These are phyloP conservation scores for Globisporangium orthogonon DNA, from an alignment of 352 stramenopile species.

Conservation along the genomic window DNA sequence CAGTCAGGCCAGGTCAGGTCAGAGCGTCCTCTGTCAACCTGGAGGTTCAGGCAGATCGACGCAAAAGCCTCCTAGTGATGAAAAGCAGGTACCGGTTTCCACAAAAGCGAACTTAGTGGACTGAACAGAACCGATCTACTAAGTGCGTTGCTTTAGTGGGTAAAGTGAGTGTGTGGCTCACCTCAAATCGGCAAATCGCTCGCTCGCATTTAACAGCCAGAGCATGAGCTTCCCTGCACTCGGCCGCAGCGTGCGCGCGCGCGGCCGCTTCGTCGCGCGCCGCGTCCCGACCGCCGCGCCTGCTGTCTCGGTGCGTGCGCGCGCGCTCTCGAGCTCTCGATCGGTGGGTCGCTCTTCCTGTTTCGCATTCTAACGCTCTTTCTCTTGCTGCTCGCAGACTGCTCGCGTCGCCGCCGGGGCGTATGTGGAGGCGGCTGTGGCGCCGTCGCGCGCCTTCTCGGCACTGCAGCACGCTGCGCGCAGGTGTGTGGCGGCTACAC, in stretches of 20 bases:
- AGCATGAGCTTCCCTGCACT: constrained; percentile 55
- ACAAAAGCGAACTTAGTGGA: background rate
- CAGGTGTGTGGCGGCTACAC: constrained; percentile 4
- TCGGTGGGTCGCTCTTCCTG: background rate
- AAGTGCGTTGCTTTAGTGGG: too few species aligned
- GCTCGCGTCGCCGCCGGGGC: background rate
- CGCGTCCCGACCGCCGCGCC: constrained; percentile 6
- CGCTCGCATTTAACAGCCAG: constrained; percentile 3
- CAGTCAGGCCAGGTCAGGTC: too few species aligned
- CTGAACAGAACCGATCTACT: too few species aligned
- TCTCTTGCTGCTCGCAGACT: background rate
- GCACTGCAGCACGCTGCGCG: constrained; percentile 15
- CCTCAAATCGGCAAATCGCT: background rate
- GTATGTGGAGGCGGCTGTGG: constrained; percentile 11
- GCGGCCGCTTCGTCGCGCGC: constrained; percentile 27
- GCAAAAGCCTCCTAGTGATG: background rate
- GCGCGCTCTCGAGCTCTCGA: background rate
- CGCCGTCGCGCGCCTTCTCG: constrained; percentile 21
- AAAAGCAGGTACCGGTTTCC: background rate
- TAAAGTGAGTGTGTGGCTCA: constrained; percentile 2
- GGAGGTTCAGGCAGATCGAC: too few species aligned
- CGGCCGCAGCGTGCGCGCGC: constrained; percentile 25
- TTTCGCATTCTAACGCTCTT: background rate
- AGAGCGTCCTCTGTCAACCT: too few species aligned
- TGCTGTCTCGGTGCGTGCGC: background rate